These are phyloP conservation scores for Cyclospora cayetanensis DNA, from an alignment of 169 alveolate species.

Conservation along the genomic window DNA sequence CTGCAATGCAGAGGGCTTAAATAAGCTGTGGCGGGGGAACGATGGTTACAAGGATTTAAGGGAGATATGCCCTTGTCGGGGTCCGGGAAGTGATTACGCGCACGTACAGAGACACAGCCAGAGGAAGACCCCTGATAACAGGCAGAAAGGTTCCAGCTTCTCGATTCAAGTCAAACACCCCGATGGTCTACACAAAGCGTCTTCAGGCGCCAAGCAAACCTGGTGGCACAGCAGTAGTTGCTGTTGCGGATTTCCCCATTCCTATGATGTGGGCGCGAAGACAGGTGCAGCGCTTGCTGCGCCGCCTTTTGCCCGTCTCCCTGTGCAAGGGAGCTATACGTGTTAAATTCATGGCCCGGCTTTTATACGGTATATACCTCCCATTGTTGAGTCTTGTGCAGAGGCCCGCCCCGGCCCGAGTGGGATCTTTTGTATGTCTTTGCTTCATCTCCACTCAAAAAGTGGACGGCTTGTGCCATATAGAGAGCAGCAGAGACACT, in stretches of 20 bases:
- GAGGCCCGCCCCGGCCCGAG: constrained; percentile 29
- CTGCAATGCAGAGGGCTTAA: no score
- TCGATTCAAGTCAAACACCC: not conserved
- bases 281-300: constrained; percentile 16
- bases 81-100: not conserved
- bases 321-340: constrained; percentile 24
- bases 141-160: constrained; percentile 37
- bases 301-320: not conserved
- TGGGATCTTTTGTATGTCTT: constrained; percentile 33
- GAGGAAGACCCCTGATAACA: not conserved
- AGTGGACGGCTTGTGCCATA: constrained; percentile 34
- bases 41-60: no score
- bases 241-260: not conserved
- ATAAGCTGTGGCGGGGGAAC: no score
- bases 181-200: not conserved
- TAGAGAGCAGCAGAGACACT: constrained; percentile 56
- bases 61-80: constrained; percentile 8
- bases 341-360: not conserved
- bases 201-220: not conserved
- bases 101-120: not conserved
- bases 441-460: constrained; percentile 35
- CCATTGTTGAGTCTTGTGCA: constrained; percentile 53
- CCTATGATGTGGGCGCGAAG: not conserved
- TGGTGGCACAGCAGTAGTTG: not conserved
- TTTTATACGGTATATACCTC: not conserved